phyloP scores from a whole-genome alignment of 1,284 basidiomycete genomes.

The Mycena sp. region DNA sequence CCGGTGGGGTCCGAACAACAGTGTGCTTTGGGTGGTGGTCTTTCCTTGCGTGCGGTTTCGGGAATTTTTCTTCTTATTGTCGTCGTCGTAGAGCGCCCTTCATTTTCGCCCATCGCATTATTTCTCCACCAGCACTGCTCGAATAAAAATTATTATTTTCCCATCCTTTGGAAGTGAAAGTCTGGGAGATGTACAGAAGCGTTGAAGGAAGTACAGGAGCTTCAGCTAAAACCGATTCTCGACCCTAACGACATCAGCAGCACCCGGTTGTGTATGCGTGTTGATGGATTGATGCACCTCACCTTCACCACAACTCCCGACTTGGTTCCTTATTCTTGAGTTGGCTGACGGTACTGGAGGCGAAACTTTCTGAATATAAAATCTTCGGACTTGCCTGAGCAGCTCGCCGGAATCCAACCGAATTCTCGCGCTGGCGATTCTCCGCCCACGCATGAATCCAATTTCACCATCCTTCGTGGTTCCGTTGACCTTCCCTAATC shows the following conservation, averaged over 20 bases:
- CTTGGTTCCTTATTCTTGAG: too few species aligned
- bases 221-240: too few species aligned
- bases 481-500: constrained; percentile 25
- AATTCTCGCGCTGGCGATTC: constrained; percentile 22
- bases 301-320: too few species aligned
- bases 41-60: neutral
- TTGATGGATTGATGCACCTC: too few species aligned
- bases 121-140: neutral
- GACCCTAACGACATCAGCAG: too few species aligned
- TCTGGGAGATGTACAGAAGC: too few species aligned
- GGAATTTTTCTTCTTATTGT: neutral
- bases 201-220: too few species aligned
- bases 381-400: too few species aligned
- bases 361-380: too few species aligned
- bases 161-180: neutral
- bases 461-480: constrained; percentile 28
- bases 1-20: neutral
- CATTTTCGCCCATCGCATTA: neutral
- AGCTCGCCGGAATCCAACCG: too few species aligned
- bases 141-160: constrained; percentile 4
- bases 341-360: too few species aligned
- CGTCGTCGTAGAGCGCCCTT: constrained; percentile 10
- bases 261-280: too few species aligned
- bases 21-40: neutral
- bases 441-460: constrained; percentile 33